Percentiles rank a stretch among this genome's conserved stretches.
Conservation (phyloP, 805 yeast species). For the Myxozyma mucilagina region DNA sequence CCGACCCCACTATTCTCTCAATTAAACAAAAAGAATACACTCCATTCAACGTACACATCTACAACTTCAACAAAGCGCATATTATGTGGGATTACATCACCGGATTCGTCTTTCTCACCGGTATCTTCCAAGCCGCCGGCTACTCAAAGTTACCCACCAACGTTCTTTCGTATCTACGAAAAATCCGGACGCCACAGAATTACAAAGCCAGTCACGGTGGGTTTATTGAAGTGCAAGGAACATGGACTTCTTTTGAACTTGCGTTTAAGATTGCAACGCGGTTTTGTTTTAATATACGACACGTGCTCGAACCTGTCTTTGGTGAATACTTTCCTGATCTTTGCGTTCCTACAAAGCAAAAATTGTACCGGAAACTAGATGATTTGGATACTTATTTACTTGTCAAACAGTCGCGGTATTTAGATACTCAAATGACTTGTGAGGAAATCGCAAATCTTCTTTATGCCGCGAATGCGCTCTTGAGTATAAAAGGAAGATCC, state of each 20-base stretch:
- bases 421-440: too few species aligned
- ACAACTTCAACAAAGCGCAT: conserved; percentile 66
- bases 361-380: too few species aligned
- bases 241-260: conserved; percentile 79
- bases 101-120: conserved; percentile 85
- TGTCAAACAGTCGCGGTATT: too few species aligned
- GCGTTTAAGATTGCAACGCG: conserved; percentile 68
- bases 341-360: too few species aligned
- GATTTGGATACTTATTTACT: too few species aligned
- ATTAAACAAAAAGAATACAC: too few species aligned
- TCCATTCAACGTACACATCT: conserved; percentile 82
- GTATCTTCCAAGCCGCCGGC: conserved; percentile 78
- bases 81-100: conserved; percentile 83
- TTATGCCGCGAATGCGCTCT: too few species aligned
- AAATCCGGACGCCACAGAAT: too few species aligned
- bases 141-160: conserved; percentile 75
- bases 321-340: conserved; percentile 65
- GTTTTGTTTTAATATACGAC: conserved; percentile 77
- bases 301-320: conserved; percentile 73
- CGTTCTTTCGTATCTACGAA: too few species aligned
- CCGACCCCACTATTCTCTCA: too few species aligned
- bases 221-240: conserved; percentile 86
- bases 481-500: too few species aligned
- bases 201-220: conserved; percentile 87
- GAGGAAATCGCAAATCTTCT: too few species aligned